A percentile compares a stretch with the other conserved stretches of the same genome.
Evolutionary conservation across 441 rosid genomes (phyloP).

Genomic region (Eutrema salsugineum): DNA sequence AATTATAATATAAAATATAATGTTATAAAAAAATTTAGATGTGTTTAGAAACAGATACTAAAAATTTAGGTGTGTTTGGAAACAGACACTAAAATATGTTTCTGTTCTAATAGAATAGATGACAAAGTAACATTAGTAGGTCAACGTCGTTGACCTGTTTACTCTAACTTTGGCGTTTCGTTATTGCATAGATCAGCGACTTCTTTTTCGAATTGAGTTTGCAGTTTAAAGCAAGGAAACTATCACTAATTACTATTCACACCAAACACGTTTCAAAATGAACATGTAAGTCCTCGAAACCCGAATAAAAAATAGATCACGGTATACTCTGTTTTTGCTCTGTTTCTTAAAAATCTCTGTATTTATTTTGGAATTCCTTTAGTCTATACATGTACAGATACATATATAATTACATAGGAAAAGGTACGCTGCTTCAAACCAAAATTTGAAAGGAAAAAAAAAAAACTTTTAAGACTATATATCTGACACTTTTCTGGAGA

Average conservation of each 20-base stretch:
- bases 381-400: slow-evolving; percentile 4
- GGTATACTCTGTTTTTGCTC: slow-evolving; percentile 13
- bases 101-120: no score
- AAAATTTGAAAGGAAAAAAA: neutral
- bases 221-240: neutral
- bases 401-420: neutral
- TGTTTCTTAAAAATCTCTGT: slow-evolving; percentile 18
- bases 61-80: no score
- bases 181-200: neutral
- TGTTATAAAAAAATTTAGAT: no score
- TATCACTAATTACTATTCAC: neutral
- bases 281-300: neutral
- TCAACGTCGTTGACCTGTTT: slow-evolving; percentile 5
- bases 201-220: neutral
- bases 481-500: slow-evolving; percentile 24
- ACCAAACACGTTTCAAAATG: neutral
- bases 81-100: no score
- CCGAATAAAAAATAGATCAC: neutral
- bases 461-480: neutral
- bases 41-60: no score
- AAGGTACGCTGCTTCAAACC: neutral
- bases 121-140: neutral
- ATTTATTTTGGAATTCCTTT: neutral
- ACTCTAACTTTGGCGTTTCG: slow-evolving; percentile 4
- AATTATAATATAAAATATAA: no score